Base-by-base conservation (phyloP, 2,329 filamentous ascomycete genomes). In the Allantophomopsis lycopodina region DNA sequence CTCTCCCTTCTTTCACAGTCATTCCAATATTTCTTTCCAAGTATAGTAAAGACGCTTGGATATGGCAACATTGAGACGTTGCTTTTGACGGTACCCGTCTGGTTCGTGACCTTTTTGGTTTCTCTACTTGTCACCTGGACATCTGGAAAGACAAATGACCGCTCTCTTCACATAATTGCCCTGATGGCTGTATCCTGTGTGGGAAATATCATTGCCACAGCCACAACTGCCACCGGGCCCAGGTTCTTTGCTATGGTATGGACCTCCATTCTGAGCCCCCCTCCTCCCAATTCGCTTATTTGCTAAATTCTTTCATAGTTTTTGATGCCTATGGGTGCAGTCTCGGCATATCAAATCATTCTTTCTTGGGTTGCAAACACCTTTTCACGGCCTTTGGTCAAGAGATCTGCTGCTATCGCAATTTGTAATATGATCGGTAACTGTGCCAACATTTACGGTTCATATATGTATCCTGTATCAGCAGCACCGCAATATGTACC, bases 211-310 rank as follows among this genome's bases (percentile, higher is more conserved):
- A 71, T 78, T 16, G 69, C 65, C 7, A 69, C 69, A 6, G 62
- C 60, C 0, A 69, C 71, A 0, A 64, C 65, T 0, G 63, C 61
- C 2, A 59, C 65, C 0, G 70, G 63, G 0, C 66, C 65, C 0
- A 64, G 71, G 2, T 77, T 74, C 58, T 74, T 78, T 43, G 74
- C 71, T 46, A 75, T 78, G 64, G 31, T 38, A 23, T 31, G 42
- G 18, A 11, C 40, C 30, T 16, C 32, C 23, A 13, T 28, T 30
- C 10, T 38, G 33, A 20, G 18, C 18, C 18, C 7, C 18, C 7
- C n/a, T 30, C 39, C 32, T 41, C 35, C 14, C 17, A 34, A 15
- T 18, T 31, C n/a, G 38, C 12, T 14, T 34, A 14, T 8, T 2
- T 7, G 7, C 13, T 34, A 34, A 17, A 3, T 5, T 5, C 3